These are phyloP conservation scores for Spathaspora sp. DNA, from an alignment of 805 yeast species.

Conservation along the genomic window DNA sequence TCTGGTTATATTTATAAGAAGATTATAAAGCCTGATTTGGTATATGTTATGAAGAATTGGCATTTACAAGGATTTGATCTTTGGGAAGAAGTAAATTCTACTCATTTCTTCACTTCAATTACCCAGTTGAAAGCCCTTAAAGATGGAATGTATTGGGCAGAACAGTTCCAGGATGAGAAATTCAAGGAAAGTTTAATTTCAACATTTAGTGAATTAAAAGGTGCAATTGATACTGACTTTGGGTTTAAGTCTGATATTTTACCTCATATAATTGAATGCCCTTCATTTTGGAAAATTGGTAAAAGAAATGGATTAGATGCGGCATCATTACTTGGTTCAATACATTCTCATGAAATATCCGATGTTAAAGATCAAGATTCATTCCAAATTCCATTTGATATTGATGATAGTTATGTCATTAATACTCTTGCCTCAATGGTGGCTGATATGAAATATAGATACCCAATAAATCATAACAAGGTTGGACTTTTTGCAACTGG, in stretches of 20 bases:
- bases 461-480: constrained; percentile 66
- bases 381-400: constrained; percentile 54
- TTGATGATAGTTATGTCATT: constrained; percentile 53
- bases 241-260: constrained; percentile 33
- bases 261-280: constrained; percentile 71
- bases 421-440: constrained; percentile 63
- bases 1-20: constrained; percentile 43
- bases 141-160: constrained; percentile 27
- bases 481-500: constrained; percentile 38
- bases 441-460: constrained; percentile 66
- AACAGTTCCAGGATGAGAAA: constrained; percentile 15
- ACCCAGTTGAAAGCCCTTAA: constrained; percentile 69
- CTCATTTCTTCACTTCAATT: constrained; percentile 76
- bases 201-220: constrained; percentile 31
- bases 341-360: constrained; percentile 38
- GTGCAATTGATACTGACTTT: constrained; percentile 34
- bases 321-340: constrained; percentile 58
- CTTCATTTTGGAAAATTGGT: constrained; percentile 36
- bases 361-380: constrained; percentile 30
- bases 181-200: constrained; percentile 25
- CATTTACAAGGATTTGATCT: constrained; percentile 67
- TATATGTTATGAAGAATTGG: constrained; percentile 65
- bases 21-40: constrained; percentile 66
- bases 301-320: constrained; percentile 73
- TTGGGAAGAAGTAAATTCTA: constrained; percentile 84